Percentiles rank a stretch among this genome's conserved stretches.
Conservation (phyloP, 1,284 basidiomycete genomes). For the Fistulina hepatica region DNA sequence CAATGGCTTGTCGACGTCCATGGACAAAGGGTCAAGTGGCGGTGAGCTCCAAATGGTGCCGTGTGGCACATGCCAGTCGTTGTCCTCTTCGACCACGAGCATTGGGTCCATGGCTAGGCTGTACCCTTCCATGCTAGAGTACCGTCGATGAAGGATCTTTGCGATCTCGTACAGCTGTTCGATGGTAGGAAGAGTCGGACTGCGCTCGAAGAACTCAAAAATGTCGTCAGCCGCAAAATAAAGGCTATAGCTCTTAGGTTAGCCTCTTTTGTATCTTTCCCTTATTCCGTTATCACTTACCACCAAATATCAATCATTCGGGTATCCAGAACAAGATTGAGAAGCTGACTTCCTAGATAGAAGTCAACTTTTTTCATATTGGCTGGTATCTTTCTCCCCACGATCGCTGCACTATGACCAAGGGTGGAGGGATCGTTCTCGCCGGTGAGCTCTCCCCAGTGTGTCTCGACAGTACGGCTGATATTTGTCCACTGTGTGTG, state of each 20-base stretch:
- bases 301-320: slow-evolving; percentile 23
- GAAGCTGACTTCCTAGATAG: slow-evolving; percentile 16
- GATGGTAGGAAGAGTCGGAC: background rate
- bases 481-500: slow-evolving; percentile 10
- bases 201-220: background rate
- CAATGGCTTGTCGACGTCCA: no score
- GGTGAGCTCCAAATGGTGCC: no score
- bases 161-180: background rate
- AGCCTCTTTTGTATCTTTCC: background rate
- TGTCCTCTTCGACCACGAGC: no score
- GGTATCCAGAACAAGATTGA: slow-evolving; percentile 18
- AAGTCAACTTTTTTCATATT: slow-evolving; percentile 24
- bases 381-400: slow-evolving; percentile 16
- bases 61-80: no score
- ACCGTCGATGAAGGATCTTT: background rate
- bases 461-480: slow-evolving; percentile 14
- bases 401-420: slow-evolving; percentile 18
- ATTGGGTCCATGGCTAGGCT: background rate
- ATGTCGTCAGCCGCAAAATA: slow-evolving; percentile 1
- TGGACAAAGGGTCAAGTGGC: no score
- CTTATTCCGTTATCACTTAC: slow-evolving; percentile 9
- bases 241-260: background rate
- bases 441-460: slow-evolving; percentile 14
- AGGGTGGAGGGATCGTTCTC: slow-evolving; percentile 20
- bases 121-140: background rate